These are phyloP conservation scores for Penicillium samsonianum DNA, from an alignment of 495 filamentous ascomycete species.

Conservation along the genomic window DNA sequence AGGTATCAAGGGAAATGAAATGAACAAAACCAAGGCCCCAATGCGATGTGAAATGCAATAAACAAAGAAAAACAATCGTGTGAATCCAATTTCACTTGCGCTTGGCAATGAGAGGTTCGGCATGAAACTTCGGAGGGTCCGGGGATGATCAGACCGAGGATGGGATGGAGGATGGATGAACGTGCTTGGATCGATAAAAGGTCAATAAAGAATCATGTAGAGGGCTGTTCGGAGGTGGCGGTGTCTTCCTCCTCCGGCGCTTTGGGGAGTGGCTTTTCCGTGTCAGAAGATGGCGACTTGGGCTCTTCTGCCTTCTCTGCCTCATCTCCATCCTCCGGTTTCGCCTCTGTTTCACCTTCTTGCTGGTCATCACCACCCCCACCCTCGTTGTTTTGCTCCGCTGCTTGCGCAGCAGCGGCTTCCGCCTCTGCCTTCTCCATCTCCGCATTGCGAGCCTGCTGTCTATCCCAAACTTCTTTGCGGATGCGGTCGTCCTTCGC, in stretches of 20 bases:
- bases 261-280: slow-evolving; percentile 12
- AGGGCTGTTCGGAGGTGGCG: not conserved
- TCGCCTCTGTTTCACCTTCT: slow-evolving; percentile 4
- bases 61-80: not conserved
- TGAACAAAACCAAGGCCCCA: slow-evolving; percentile 6
- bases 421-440: slow-evolving; percentile 38
- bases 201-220: not conserved
- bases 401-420: slow-evolving; percentile 24
- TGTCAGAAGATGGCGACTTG: not conserved
- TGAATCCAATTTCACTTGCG: not conserved
- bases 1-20: slow-evolving; percentile 23
- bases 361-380: slow-evolving; percentile 10
- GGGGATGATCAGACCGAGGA: not conserved
- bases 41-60: slow-evolving; percentile 12
- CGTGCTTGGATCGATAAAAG: not conserved
- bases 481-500: slow-evolving; percentile 86
- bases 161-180: not conserved
- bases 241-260: slow-evolving; percentile 3
- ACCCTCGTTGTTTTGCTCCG: slow-evolving; percentile 20
- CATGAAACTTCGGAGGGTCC: not conserved
- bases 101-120: not conserved
- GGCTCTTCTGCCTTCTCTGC: slow-evolving; percentile 9
- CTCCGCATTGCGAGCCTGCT: slow-evolving; percentile 53
- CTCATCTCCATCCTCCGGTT: slow-evolving; percentile 12
- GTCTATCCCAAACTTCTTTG: slow-evolving; percentile 79